Conservation (phyloP, 495 filamentous ascomycete species). For the Tuber microsphaerosporum region DNA sequence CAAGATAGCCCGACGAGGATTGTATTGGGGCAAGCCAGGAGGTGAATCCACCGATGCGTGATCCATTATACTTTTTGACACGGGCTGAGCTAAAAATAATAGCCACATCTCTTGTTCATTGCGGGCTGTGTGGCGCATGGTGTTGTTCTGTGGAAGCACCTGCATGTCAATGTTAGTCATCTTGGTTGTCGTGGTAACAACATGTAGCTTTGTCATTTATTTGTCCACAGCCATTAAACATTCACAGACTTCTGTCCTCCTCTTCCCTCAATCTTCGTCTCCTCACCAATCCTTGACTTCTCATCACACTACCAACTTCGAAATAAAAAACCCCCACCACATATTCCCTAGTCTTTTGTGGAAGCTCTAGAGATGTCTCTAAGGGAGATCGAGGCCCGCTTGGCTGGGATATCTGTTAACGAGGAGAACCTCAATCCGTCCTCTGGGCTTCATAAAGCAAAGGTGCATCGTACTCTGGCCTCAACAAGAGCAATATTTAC, state of each 20-base stretch:
- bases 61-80: not conserved
- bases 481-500: constrained; percentile 39
- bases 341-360: not conserved
- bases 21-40: not conserved
- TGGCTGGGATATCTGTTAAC: constrained; percentile 73
- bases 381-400: constrained; percentile 64
- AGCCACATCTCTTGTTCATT: not conserved
- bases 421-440: constrained; percentile 60
- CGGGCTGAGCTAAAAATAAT: not conserved
- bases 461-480: constrained; percentile 49
- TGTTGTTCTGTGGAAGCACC: not conserved
- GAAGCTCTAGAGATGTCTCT: constrained; percentile 48
- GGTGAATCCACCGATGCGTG: not conserved
- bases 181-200: constrained; percentile 31
- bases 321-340: not conserved
- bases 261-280: constrained; percentile 47
- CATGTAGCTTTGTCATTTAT: constrained; percentile 17
- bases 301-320: constrained; percentile 59
- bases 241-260: not conserved
- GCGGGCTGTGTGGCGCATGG: not conserved
- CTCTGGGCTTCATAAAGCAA: constrained; percentile 57
- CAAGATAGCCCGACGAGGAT: not conserved
- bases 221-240: constrained; percentile 33
- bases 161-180: not conserved
- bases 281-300: constrained; percentile 54